Percentiles rank a stretch among this genome's conserved stretches.
These are phyloP conservation scores for Clonostachys rosea DNA, from an alignment of 2,329 filamentous ascomycete species.

Conservation along the genomic window DNA sequence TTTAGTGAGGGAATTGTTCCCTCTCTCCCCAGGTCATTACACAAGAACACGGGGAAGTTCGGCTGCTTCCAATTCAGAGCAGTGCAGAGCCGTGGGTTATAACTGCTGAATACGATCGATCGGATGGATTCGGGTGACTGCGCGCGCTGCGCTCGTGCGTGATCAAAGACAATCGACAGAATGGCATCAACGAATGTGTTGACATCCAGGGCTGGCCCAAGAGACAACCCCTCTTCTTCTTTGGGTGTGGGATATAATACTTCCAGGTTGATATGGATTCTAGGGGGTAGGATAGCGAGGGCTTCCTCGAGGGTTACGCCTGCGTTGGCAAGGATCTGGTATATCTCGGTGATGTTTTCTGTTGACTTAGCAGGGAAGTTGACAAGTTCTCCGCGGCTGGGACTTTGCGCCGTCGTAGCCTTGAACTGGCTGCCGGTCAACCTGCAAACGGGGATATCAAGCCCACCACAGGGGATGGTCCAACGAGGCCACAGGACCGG, in stretches of 20 bases:
- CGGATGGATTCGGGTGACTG: constrained; percentile 68
- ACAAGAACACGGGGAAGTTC: constrained; percentile 93
- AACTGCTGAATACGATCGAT: constrained; percentile 91
- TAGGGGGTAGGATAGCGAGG: constrained; percentile 66
- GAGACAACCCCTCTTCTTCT: constrained; percentile 65
- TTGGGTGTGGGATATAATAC: constrained; percentile 76
- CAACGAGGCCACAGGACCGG: constrained; percentile 86
- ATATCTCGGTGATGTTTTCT: constrained; percentile 58
- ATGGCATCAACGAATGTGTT: constrained; percentile 84
- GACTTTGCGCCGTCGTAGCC: constrained; percentile 38
- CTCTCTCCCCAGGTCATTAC: constrained; percentile 80
- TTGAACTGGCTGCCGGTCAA: constrained; percentile 71
- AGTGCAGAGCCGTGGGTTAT: constrained; percentile 85
- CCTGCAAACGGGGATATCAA: constrained; percentile 78
- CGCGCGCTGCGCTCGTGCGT: constrained; percentile 64
- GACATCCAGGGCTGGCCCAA: constrained; percentile 75
- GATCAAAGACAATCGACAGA: constrained; percentile 82
- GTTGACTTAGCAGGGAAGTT: constrained; percentile 38
- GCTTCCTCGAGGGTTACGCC: constrained; percentile 79
- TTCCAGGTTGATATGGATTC: constrained; percentile 88
- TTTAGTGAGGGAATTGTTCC: constrained; percentile 31
- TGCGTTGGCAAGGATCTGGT: constrained; percentile 67
- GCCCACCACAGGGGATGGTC: constrained; percentile 69
- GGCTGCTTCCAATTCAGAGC: constrained; percentile 99
- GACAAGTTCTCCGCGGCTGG: constrained; percentile 36